Percentiles rank a stretch among this genome's conserved stretches.
These are phyloP conservation scores for Citrullus amarus DNA, from an alignment of 306 rosid genomes.

Conservation along the genomic window DNA sequence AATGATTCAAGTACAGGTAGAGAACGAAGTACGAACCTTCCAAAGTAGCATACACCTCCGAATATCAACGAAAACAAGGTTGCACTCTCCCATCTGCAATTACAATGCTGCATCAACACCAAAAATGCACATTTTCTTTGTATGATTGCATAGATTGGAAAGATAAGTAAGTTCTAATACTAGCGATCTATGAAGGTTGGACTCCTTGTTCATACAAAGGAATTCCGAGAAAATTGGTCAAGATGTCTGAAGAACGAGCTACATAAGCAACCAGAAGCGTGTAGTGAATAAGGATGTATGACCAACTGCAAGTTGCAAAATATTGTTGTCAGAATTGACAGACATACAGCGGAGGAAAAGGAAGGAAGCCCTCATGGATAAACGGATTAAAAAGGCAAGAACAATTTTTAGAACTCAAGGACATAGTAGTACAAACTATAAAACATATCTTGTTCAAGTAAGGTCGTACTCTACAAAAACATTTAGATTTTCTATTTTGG, in stretches of 20 bases:
- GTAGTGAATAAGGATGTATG: slow-evolving; percentile 72
- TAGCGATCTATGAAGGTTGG: background rate
- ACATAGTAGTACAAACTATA: no score
- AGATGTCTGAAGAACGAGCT: slow-evolving; percentile 66
- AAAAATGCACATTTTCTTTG: slow-evolving; percentile 8
- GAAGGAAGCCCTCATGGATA: background rate
- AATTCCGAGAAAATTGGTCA: slow-evolving; percentile 56
- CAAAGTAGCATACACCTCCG: slow-evolving; percentile 65
- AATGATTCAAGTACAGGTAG: background rate
- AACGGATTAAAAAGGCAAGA: background rate
- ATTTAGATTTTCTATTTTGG: no score
- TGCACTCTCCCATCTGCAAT: slow-evolving; percentile 82
- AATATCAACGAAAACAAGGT: slow-evolving; percentile 54
- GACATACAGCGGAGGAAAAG: slow-evolving; percentile 5
- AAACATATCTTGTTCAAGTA: no score
- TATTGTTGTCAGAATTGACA: slow-evolving; percentile 4
- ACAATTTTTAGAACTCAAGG: no score
- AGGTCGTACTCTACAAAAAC: no score
- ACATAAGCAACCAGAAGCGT: slow-evolving; percentile 67
- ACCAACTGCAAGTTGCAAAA: slow-evolving; percentile 62
- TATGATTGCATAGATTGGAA: slow-evolving; percentile 1
- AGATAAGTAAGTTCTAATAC: background rate
- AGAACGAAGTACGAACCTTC: slow-evolving; percentile 45
- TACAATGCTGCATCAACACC: slow-evolving; percentile 38
- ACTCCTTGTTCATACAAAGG: slow-evolving; percentile 35